Conservation (phyloP, 2,329 filamentous ascomycete genomes). For the Exophiala lecanii-corni region DNA sequence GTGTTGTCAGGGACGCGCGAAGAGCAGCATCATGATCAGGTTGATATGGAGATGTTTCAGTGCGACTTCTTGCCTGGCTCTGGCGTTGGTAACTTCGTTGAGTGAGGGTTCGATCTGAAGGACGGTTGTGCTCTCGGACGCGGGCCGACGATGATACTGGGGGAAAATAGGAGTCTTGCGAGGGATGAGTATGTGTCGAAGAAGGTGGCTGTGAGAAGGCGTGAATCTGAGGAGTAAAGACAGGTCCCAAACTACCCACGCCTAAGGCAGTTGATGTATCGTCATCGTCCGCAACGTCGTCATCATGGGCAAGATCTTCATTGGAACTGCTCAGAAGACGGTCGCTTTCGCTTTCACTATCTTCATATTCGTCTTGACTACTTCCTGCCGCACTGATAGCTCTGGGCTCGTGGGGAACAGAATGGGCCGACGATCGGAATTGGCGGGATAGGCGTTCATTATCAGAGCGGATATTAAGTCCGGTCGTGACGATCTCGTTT, state of each 20-base stretch:
- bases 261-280: constrained; percentile 82
- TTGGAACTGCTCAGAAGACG: constrained; percentile 61
- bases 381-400: constrained; percentile 52
- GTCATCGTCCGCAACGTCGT: constrained; percentile 55
- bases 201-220: constrained; percentile 80
- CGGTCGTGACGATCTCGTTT: constrained; percentile 80
- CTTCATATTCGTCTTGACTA: constrained; percentile 91
- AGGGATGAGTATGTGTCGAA: constrained; percentile 40
- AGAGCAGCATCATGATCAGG: constrained; percentile 91
- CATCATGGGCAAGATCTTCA: constrained; percentile 45
- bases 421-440: constrained; percentile 32
- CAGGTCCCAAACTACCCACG: constrained; percentile 47
- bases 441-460: constrained; percentile 60
- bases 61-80: constrained; percentile 22
- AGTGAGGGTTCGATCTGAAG: constrained; percentile 16
- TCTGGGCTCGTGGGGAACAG: constrained; percentile 33
- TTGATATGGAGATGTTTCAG: constrained; percentile 61
- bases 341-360: constrained; percentile 87
- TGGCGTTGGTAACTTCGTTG: constrained; percentile 27
- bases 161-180: constrained; percentile 45
- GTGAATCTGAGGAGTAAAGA: constrained; percentile 84
- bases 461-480: constrained; percentile 65
- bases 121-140: constrained; percentile 6
- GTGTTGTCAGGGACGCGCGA: constrained; percentile 85
- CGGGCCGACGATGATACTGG: constrained; percentile 6